Conservation (phyloP, 306 rosid genomes). For the Ormosia semicastrata region DNA sequence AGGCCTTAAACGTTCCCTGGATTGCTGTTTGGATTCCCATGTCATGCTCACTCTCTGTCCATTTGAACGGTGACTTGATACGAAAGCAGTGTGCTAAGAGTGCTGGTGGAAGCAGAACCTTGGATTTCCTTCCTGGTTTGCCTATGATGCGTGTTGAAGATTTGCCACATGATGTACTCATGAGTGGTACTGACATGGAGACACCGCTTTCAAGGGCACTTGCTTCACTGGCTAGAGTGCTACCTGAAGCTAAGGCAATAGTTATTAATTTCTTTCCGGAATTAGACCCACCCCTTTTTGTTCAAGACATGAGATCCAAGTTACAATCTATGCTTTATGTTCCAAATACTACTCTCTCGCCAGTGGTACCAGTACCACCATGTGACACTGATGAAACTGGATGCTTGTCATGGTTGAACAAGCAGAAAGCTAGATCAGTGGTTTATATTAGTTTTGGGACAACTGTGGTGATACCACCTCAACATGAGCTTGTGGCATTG, state of each 20-base stretch:
- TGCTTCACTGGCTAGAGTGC: neutral
- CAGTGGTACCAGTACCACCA: neutral
- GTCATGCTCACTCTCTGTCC: constrained; percentile 27
- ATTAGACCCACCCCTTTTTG: neutral
- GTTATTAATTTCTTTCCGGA: constrained; percentile 14
- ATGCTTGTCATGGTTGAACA: constrained; percentile 21
- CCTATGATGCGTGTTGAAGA: constrained; percentile 21
- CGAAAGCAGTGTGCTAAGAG: neutral
- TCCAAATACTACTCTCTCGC: too few relatives aligned
- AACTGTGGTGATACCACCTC: neutral
- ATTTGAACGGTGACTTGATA: constrained; percentile 22
- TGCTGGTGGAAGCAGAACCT: neutral
- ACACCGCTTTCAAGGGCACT: constrained; percentile 3
- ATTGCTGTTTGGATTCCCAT: constrained; percentile 28
- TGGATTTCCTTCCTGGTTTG: constrained; percentile 43
- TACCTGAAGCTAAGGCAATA: constrained; percentile 31
- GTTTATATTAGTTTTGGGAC: constrained; percentile 25
- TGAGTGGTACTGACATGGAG: neutral
- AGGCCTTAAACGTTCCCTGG: constrained; percentile 37
- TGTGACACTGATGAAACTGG: neutral
- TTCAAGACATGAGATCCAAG: constrained; percentile 17
- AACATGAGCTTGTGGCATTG: constrained; percentile 8
- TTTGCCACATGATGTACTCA: constrained; percentile 6
- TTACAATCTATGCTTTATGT: constrained; percentile 21
- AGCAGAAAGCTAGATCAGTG: neutral